Evolutionary conservation across 108 stramenopile genomes (phyloP), one percentile per base, ranked within the genome.

Genomic region (Skeletonema grethae): DNA sequence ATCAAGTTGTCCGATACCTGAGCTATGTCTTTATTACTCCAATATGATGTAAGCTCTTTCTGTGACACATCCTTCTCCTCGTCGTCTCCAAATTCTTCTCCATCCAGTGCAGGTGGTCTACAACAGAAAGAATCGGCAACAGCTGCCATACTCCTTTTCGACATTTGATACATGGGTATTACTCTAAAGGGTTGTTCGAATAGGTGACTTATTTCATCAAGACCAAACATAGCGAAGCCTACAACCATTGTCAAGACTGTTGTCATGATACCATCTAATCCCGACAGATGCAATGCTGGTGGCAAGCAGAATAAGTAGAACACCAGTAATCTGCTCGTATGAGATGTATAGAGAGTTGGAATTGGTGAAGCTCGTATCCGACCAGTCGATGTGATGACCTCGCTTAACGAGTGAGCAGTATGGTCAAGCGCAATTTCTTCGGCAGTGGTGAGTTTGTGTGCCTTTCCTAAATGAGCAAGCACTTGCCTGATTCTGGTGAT

Each of bases 161-260:
- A 65, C 56, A 87, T 45, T 38, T 88, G 84, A 59, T 76, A 82
- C 65, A 85, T 65, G 0, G 87, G 82, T 34, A 75, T 82, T 12
- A 85, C 34, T 15, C 72, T 28, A 55, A 88, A 86, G 0, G 87
- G 87, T 36, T 86, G 79, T 28, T 88, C 87, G 4, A 77, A 73
- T 12, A 84, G 53, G 39, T 83, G 73, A 59, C 65, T 61, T 9
- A 84, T 77, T 56, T 86, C 85, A 77, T 86, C 85, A 50, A 84
- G 45, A 4, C 87, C 85, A 36, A 88, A 56, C 83, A 86, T 84
- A 11, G 85, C 80, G 59, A 73, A 88, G 24, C 76, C 79, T 3
- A 85, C 82, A 4, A 75, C 67, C 31, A 70, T 72, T 8, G 76
- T 61, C 24, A 81, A 16, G 1, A 72, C 3, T 0, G 66, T 70